Conservation (phyloP, 1,284 basidiomycete species). For the Sporisorium scitamineum region DNA sequence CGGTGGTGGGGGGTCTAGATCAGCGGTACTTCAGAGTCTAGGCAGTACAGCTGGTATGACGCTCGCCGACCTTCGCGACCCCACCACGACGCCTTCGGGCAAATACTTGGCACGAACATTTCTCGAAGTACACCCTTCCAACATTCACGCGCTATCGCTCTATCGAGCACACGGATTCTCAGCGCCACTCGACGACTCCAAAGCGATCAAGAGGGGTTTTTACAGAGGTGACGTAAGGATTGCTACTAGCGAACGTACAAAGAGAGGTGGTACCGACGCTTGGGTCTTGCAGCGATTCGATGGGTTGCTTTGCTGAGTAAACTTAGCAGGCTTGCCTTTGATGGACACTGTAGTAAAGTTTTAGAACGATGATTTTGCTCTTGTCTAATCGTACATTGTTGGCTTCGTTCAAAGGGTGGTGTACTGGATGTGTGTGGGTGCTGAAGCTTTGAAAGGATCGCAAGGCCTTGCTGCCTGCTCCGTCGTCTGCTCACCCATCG, state of each 20-base stretch:
- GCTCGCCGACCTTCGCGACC: not conserved
- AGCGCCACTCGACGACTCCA: constrained; percentile 15
- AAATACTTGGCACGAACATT: constrained; percentile 26
- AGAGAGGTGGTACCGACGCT: constrained; percentile 57
- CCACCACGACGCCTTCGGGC: not conserved
- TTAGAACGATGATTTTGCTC: no score
- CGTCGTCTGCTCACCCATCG: no score
- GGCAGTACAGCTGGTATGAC: not conserved
- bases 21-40: constrained; percentile 1
- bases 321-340: not conserved
- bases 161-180: constrained; percentile 49
- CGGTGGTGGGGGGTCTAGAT: not conserved
- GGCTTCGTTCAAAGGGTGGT: no score
- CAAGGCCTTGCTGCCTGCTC: no score
- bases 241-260: constrained; percentile 38
- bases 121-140: constrained; percentile 59
- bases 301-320: constrained; percentile 5
- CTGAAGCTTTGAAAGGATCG: no score
- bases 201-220: constrained; percentile 38
- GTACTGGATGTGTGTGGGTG: no score
- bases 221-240: constrained; percentile 60
- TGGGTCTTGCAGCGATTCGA: constrained; percentile 51
- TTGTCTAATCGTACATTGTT: no score
- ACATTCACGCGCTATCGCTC: constrained; percentile 46
- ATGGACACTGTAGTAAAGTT: no score